These are phyloP conservation scores for Schwanniomyces etchellsii DNA, from an alignment of 1,139 yeast genomes.

Conservation along the genomic window DNA sequence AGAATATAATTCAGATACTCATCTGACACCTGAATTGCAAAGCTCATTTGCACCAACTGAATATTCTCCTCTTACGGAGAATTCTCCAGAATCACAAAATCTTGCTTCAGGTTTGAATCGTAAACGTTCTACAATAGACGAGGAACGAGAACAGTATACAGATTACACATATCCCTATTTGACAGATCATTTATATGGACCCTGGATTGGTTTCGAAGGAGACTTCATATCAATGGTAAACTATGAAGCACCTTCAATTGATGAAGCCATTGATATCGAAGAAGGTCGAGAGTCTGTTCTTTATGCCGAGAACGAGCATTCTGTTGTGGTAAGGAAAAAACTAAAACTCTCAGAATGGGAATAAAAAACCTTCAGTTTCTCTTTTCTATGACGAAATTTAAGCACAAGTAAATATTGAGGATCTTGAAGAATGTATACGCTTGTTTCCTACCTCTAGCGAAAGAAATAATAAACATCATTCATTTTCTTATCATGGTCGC, in stretches of 20 bases:
- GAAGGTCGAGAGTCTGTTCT: conserved; percentile 16
- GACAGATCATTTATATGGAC: conserved; percentile 46
- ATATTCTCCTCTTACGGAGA: conserved; percentile 19
- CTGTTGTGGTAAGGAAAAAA: conserved; percentile 22
- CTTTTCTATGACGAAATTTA: too few species aligned
- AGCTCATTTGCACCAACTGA: conserved; percentile 14
- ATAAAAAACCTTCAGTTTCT: conserved; percentile 13
- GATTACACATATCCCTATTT: conserved; percentile 49
- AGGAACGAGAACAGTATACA: conserved; percentile 46
- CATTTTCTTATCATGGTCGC: too few species aligned
- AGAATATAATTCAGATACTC: conserved; percentile 5
- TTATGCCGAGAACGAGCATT: background rate
- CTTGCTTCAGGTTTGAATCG: conserved; percentile 13
- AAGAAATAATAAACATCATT: too few species aligned
- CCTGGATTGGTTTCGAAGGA: conserved; percentile 55
- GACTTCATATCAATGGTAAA: conserved; percentile 42
- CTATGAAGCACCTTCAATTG: conserved; percentile 10
- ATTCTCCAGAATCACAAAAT: conserved; percentile 3
- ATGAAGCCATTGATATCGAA: conserved; percentile 14
- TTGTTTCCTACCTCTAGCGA: too few species aligned
- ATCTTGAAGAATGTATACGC: too few species aligned
- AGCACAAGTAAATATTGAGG: too few species aligned
- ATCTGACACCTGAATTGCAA: conserved; percentile 3
- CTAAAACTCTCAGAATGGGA: conserved; percentile 44
- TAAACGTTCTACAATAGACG: conserved; percentile 47